Evolutionary conservation across 164 flowering plant genomes (phyloP).

Genomic region (Umbilicus rupestris): DNA sequence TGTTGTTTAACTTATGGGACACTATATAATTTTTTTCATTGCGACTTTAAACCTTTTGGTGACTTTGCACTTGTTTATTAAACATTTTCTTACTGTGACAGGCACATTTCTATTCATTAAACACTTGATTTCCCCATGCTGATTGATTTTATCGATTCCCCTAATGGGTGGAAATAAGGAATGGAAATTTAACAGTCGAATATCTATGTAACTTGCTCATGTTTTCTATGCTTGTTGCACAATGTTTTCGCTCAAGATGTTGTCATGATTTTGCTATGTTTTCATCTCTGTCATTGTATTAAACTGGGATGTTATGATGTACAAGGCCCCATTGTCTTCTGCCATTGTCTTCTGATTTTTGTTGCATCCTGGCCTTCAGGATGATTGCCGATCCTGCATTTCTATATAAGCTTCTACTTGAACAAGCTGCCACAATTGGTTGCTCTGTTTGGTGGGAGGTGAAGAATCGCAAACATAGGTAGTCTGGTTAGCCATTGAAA

Average conservation of each 20-base stretch:
- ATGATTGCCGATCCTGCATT: conserved; percentile 98
- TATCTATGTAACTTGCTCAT: not conserved
- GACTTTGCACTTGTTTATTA: not conserved
- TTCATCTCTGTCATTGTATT: not conserved
- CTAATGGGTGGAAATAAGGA: not conserved
- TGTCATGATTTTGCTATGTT: not conserved
- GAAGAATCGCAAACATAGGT: conserved; percentile 83
- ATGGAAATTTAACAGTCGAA: not conserved
- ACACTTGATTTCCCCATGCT: not conserved
- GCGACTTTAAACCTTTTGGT: not conserved
- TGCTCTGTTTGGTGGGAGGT: conserved; percentile 87
- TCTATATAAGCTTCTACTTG: conserved; percentile 57
- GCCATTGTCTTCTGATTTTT: not conserved
- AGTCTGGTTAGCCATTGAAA: conserved; percentile 5
- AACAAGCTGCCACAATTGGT: conserved; percentile 81
- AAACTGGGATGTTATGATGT: not conserved
- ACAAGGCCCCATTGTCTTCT: not conserved
- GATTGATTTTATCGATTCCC: not conserved
- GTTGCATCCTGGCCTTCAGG: conserved; percentile 29
- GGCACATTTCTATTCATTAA: not conserved
- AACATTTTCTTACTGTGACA: too few relatives aligned
- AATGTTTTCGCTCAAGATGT: not conserved
- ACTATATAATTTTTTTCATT: not conserved
- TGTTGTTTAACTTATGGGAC: not conserved
- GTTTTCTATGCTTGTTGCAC: not conserved